Percentiles rank a stretch among this genome's conserved stretches.
phyloP scores from a whole-genome alignment of 345 rosid species.

The Citrus unshiu region DNA sequence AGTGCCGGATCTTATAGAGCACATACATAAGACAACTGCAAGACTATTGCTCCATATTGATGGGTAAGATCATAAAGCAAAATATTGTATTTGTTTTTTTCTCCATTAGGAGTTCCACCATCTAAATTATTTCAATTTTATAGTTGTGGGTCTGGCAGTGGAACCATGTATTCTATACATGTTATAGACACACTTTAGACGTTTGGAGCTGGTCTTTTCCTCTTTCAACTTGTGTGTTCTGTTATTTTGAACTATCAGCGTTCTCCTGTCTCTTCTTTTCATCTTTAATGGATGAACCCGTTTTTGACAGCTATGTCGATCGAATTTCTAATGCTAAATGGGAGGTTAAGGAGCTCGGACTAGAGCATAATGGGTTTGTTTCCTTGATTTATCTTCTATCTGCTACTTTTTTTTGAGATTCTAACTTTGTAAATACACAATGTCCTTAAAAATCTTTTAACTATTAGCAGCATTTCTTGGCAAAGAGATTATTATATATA shows the following conservation, averaged over 20 bases:
- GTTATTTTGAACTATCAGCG: not conserved
- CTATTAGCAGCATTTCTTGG: not conserved
- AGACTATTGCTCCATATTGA: conserved; percentile 83
- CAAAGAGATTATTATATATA: not conserved
- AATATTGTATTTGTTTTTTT: not conserved
- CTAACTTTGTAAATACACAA: not conserved
- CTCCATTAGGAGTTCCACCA: not conserved
- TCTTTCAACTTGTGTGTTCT: not conserved
- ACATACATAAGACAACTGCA: conserved; percentile 86
- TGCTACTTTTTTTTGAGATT: not conserved
- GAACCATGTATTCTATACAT: not conserved
- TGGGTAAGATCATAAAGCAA: conserved; percentile 55
- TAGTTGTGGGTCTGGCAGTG: not conserved
- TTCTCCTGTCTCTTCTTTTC: not conserved
- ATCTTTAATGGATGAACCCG: conserved; percentile 8
- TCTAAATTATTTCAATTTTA: not conserved
- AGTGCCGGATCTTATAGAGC: conserved; percentile 74
- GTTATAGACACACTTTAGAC: not conserved
- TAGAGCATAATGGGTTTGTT: conserved; percentile 97
- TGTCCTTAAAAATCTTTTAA: not conserved
- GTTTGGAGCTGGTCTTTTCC: not conserved
- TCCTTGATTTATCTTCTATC: conserved; percentile 14
- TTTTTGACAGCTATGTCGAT: conserved; percentile 74
- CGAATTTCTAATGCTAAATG: conserved; percentile 89
- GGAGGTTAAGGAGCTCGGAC: conserved; percentile 96